A percentile compares a stretch with the other conserved stretches of the same genome.
These are phyloP conservation scores for Melaleuca alternifolia DNA, from an alignment of 345 rosid species.

Conservation along the genomic window DNA sequence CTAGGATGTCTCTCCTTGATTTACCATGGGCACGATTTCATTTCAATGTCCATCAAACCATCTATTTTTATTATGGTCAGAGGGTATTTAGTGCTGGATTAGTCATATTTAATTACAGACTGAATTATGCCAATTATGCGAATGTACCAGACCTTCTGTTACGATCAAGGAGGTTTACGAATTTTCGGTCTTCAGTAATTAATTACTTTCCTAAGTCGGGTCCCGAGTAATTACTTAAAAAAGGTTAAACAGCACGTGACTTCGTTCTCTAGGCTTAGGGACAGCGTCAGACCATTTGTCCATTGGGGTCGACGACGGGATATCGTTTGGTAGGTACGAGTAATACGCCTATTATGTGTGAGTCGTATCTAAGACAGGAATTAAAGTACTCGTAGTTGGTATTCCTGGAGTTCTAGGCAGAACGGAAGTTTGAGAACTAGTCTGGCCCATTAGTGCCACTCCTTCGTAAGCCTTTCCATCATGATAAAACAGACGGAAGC, in stretches of 20 bases:
- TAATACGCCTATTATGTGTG: background rate
- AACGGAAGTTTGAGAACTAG: conserved; percentile 19
- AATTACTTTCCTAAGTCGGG: background rate
- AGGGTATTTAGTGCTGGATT: background rate
- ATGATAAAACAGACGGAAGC: conserved; percentile 15
- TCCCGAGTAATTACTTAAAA: background rate
- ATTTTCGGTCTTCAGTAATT: too few relatives aligned
- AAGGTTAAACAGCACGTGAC: background rate
- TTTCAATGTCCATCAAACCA: background rate
- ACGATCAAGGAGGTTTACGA: background rate
- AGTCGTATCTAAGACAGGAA: background rate
- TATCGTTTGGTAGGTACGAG: background rate
- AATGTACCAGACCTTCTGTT: background rate
- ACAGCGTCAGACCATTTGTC: background rate
- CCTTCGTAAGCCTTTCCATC: conserved; percentile 40
- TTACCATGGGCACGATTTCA: background rate
- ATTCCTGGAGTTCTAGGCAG: background rate
- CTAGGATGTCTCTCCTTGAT: background rate
- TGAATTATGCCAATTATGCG: background rate
- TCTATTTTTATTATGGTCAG: background rate
- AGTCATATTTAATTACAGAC: background rate
- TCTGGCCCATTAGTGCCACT: conserved; percentile 45
- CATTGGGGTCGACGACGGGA: background rate
- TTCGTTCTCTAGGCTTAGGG: background rate
- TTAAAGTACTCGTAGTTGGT: background rate